Evolutionary conservation across 1,139 yeast species (phyloP).

Genomic region (Zygosaccharomyces sapae): DNA sequence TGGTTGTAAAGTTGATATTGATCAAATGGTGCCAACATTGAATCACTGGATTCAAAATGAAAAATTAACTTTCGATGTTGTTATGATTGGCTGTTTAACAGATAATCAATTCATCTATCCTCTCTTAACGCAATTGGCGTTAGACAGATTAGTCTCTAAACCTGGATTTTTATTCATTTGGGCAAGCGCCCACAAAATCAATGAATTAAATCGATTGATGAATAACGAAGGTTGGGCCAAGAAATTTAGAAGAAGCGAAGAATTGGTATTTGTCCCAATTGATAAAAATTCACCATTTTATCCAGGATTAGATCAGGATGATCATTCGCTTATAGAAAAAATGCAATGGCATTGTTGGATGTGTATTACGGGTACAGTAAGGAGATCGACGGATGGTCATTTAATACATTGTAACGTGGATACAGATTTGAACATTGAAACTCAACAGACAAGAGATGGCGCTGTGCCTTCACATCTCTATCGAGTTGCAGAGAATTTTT

Average conservation of each 20-base stretch:
- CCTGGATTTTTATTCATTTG: slow-evolving; percentile 86
- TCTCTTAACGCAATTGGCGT: slow-evolving; percentile 58
- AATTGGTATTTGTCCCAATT: slow-evolving; percentile 64
- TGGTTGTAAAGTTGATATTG: slow-evolving; percentile 55
- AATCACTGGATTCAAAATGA: slow-evolving; percentile 56
- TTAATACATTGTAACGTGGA: slow-evolving; percentile 89
- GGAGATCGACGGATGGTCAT: slow-evolving; percentile 78
- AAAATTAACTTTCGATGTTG: slow-evolving; percentile 72
- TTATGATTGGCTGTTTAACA: slow-evolving; percentile 83
- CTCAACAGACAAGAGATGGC: slow-evolving; percentile 32
- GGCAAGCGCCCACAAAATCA: slow-evolving; percentile 73
- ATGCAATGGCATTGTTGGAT: slow-evolving; percentile 95
- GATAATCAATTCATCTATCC: slow-evolving; percentile 66
- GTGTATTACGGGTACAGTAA: slow-evolving; percentile 92
- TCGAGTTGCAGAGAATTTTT: slow-evolving; percentile 83
- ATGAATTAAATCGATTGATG: slow-evolving; percentile 54
- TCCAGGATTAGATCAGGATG: slow-evolving; percentile 48
- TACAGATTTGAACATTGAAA: slow-evolving; percentile 74
- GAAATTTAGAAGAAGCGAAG: slow-evolving; percentile 86
- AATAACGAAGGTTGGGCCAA: slow-evolving; percentile 59
- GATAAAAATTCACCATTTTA: slow-evolving; percentile 57
- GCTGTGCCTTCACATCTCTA: slow-evolving; percentile 76
- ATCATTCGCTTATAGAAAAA: slow-evolving; percentile 44
- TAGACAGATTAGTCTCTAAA: slow-evolving; percentile 67
- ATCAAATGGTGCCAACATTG: slow-evolving; percentile 53